A percentile compares a stretch with the other conserved stretches of the same genome.
Evolutionary conservation across 441 rosid species (phyloP).

Genomic region (Pelargonium citronellum): DNA sequence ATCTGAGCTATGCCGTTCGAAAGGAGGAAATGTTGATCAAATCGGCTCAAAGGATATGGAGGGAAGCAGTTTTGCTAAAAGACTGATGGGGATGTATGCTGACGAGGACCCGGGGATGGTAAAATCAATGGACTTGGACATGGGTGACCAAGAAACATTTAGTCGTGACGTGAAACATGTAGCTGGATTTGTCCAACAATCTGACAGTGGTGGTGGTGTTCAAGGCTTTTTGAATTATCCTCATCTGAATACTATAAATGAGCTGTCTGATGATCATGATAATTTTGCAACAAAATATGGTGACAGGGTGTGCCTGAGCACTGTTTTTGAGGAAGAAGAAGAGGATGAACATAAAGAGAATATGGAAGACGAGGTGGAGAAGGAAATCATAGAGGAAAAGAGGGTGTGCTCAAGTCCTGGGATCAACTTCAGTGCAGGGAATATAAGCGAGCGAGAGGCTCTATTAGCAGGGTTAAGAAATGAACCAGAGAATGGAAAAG

Average conservation of each 20-base stretch:
- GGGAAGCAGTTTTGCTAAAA: slow-evolving; percentile 65
- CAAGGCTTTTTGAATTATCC: slow-evolving; percentile 30
- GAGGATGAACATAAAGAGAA: slow-evolving; percentile 33
- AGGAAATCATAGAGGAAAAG: slow-evolving; percentile 69
- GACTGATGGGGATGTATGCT: slow-evolving; percentile 48
- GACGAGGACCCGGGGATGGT: slow-evolving; percentile 90
- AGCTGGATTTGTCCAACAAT: slow-evolving; percentile 18
- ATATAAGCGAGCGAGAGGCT: not conserved
- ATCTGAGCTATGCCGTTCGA: slow-evolving; percentile 40
- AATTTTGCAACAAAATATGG: slow-evolving; percentile 38
- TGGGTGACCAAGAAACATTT: slow-evolving; percentile 61
- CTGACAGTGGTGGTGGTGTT: slow-evolving; percentile 16
- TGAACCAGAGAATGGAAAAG: slow-evolving; percentile 30
- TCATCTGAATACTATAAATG: slow-evolving; percentile 24
- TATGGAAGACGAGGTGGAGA: slow-evolving; percentile 59
- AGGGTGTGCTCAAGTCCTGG: slow-evolving; percentile 39
- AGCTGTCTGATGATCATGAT: slow-evolving; percentile 28
- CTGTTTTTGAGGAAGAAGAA: slow-evolving; percentile 74
- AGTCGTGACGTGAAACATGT: slow-evolving; percentile 36
- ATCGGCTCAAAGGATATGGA: slow-evolving; percentile 34
- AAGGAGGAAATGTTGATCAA: slow-evolving; percentile 33
- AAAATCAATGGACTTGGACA: slow-evolving; percentile 92
- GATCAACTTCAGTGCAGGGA: slow-evolving; percentile 7
- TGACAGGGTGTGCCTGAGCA: slow-evolving; percentile 58
- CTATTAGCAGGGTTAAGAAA: not conserved